A percentile compares a stretch with the other conserved stretches of the same genome.
These are phyloP conservation scores for Phytophthora chlamydospora DNA, from an alignment of 352 stramenopile genomes.

Conservation along the genomic window DNA sequence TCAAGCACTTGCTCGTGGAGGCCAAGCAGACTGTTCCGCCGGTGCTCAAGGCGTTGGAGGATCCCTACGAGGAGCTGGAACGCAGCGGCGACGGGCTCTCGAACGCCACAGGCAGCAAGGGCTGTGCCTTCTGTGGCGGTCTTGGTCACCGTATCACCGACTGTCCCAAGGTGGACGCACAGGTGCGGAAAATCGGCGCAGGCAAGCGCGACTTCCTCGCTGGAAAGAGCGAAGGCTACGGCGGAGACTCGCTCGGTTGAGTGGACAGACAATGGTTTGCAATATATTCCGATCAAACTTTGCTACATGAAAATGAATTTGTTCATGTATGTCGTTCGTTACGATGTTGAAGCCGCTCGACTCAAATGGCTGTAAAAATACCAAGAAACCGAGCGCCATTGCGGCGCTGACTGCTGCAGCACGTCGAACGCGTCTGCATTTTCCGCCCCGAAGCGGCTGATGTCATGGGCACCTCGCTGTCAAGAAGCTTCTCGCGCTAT, in stretches of 20 bases:
- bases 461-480: conserved; percentile 78
- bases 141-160: conserved; percentile 98
- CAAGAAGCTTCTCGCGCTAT: conserved; percentile 64
- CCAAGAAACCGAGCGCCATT: conserved; percentile 6
- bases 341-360: conserved; percentile 18
- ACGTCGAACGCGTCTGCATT: conserved; percentile 14
- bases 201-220: conserved; percentile 95
- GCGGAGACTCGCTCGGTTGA: conserved; percentile 91
- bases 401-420: not conserved
- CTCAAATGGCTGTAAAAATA: conserved; percentile 32
- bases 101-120: conserved; percentile 88
- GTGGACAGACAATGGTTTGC: not conserved
- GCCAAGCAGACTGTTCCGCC: conserved; percentile 98
- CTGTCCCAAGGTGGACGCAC: conserved; percentile 99
- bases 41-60: conserved; percentile 97
- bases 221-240: conserved; percentile 92
- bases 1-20: conserved; percentile 99
- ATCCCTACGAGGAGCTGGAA: conserved; percentile 93
- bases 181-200: conserved; percentile 94
- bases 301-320: not conserved
- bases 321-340: conserved; percentile 16
- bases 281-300: conserved; percentile 17
- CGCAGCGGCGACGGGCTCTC: conserved; percentile 47
- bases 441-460: conserved; percentile 24
- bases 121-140: conserved; percentile 98